These are phyloP conservation scores for Russula sp. DNA, from an alignment of 768 basidiomycete genomes.

Conservation along the genomic window DNA sequence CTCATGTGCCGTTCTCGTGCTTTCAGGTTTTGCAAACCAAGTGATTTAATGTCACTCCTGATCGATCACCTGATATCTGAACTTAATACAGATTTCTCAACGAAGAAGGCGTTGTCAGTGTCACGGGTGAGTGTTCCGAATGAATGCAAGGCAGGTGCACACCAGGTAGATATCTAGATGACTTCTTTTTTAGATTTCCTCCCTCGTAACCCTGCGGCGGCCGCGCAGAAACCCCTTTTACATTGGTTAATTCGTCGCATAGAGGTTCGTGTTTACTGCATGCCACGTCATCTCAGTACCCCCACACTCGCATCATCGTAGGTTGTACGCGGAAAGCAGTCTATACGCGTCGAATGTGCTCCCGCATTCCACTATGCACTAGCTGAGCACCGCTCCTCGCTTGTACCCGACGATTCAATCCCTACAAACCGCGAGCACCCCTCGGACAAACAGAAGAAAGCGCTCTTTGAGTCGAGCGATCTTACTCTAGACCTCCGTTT, in stretches of 20 bases:
- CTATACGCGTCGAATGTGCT: constrained; percentile 81
- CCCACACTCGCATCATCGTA: constrained; percentile 25
- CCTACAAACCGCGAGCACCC: constrained; percentile 21
- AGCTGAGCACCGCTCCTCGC: constrained; percentile 56
- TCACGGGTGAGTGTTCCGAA: constrained; percentile 50
- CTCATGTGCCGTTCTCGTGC: constrained; percentile 5
- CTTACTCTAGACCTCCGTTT: constrained; percentile 73
- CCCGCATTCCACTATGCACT: constrained; percentile 96
- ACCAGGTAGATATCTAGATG: neutral
- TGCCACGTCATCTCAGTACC: neutral
- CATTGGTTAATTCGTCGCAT: constrained; percentile 82
- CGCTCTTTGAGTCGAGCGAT: constrained; percentile 49
- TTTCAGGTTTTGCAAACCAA: constrained; percentile 78
- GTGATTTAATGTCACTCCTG: constrained; percentile 23
- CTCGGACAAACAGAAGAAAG: constrained; percentile 44
- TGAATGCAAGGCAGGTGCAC: neutral
- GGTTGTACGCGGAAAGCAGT: constrained; percentile 77
- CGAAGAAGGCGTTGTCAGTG: constrained; percentile 76
- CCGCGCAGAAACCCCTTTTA: constrained; percentile 52
- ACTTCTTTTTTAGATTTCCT: constrained; percentile 53
- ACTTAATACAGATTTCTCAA: constrained; percentile 54
- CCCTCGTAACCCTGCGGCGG: constrained; percentile 48
- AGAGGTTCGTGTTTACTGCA: constrained; percentile 37
- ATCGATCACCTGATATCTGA: neutral
- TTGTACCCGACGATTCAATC: constrained; percentile 43